Evolutionary conservation across 306 rosid species (phyloP).

Genomic region (Ammopiptanthus mongolicus): DNA sequence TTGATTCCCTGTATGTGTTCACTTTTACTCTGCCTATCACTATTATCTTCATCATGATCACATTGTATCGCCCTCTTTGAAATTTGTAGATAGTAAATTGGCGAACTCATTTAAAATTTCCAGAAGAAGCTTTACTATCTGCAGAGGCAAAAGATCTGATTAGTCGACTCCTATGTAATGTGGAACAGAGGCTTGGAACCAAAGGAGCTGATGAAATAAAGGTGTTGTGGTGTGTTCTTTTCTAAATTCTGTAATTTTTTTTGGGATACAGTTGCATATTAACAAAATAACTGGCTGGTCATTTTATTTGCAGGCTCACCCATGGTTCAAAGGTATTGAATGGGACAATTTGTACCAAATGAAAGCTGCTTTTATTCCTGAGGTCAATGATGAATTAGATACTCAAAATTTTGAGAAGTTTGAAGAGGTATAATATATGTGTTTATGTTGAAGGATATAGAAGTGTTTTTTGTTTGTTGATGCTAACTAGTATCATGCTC

Average conservation of each 20-base stretch:
- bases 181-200: slow-evolving; percentile 94
- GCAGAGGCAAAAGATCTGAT: slow-evolving; percentile 92
- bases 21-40: background rate
- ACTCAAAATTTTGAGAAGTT: slow-evolving; percentile 99
- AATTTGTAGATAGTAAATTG: slow-evolving; percentile 91
- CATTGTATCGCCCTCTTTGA: slow-evolving; percentile 9
- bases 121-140: slow-evolving; percentile 93
- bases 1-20: background rate
- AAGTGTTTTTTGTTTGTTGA: slow-evolving; percentile 9
- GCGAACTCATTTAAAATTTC: slow-evolving; percentile 93
- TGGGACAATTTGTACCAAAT: slow-evolving; percentile 91
- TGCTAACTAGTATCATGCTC: slow-evolving; percentile 22
- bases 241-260: slow-evolving; percentile 34
- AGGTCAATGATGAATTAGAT: slow-evolving; percentile 94
- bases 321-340: slow-evolving; percentile 89
- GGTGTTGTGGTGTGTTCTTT: slow-evolving; percentile 82
- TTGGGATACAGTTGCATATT: slow-evolving; percentile 21
- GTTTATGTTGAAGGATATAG: slow-evolving; percentile 3
- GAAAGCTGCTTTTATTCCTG: slow-evolving; percentile 97
- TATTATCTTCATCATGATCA: slow-evolving; percentile 16
- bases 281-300: slow-evolving; percentile 24
- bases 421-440: slow-evolving; percentile 65
- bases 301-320: slow-evolving; percentile 70
- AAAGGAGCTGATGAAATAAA: slow-evolving; percentile 97
- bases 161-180: slow-evolving; percentile 83